phyloP scores from a whole-genome alignment of 371 early-diverging fungal species.

The Syncephalis fuscata region DNA sequence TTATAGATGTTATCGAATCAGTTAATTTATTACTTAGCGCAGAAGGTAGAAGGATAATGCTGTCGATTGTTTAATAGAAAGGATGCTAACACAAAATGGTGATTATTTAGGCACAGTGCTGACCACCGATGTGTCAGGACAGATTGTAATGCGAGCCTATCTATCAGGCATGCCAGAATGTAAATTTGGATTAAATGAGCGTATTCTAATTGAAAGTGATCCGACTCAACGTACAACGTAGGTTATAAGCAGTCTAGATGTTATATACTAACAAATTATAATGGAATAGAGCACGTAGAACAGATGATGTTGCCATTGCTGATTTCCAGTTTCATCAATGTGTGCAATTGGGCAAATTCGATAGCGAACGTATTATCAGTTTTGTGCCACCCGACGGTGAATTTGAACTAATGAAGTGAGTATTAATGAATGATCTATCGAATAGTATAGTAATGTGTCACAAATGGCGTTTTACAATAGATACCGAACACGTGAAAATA shows the following conservation, averaged over 20 bases:
- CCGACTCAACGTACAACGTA: constrained; percentile 5
- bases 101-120: constrained; percentile 39
- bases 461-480: constrained; percentile 12
- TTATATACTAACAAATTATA: not conserved
- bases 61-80: not conserved
- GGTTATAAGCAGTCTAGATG: not conserved
- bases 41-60: constrained; percentile 22
- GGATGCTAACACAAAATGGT: not conserved
- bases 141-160: constrained; percentile 60
- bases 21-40: constrained; percentile 70
- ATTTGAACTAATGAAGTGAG: constrained; percentile 66
- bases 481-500: constrained; percentile 76
- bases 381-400: constrained; percentile 89
- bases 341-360: constrained; percentile 68
- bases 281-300: constrained; percentile 16
- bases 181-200: constrained; percentile 72
- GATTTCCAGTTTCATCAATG: constrained; percentile 90
- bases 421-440: not conserved
- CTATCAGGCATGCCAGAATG: constrained; percentile 64
- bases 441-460: not conserved
- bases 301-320: constrained; percentile 66
- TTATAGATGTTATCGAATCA: constrained; percentile 79
- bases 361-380: constrained; percentile 63
- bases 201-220: constrained; percentile 58
- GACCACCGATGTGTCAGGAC: constrained; percentile 64